Conservation (phyloP, 257 asterid species). For the Rubia yunnanensis region DNA sequence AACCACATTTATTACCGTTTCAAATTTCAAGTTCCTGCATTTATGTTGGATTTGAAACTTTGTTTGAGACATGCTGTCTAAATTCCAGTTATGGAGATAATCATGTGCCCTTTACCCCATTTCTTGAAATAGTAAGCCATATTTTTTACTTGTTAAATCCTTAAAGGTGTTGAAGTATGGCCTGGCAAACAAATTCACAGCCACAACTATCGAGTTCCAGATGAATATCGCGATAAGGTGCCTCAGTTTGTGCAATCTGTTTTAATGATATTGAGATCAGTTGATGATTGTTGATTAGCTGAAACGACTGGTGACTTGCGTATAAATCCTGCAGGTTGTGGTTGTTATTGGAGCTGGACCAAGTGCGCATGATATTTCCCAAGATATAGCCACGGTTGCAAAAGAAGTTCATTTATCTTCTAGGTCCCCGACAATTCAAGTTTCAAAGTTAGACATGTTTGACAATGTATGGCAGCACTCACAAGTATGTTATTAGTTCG, state of each 20-base stretch:
- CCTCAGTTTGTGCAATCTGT: background rate
- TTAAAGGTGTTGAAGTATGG: slow-evolving; percentile 44
- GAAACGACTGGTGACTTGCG: background rate
- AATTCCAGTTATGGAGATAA: too few species aligned
- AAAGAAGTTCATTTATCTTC: slow-evolving; percentile 58
- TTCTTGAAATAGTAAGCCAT: too few species aligned
- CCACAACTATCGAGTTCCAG: slow-evolving; percentile 51
- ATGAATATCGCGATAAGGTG: slow-evolving; percentile 40
- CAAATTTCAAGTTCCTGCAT: too few species aligned
- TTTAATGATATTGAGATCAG: background rate
- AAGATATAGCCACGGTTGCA: slow-evolving; percentile 38
- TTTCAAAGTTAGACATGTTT: slow-evolving; percentile 22
- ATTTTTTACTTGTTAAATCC: background rate
- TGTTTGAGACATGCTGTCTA: too few species aligned
- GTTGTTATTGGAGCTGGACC: slow-evolving; percentile 57
- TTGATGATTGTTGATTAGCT: background rate
- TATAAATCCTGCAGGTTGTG: slow-evolving; percentile 32
- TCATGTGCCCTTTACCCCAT: too few species aligned
- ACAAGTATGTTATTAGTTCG: slow-evolving; percentile 1
- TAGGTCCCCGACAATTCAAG: slow-evolving; percentile 21
- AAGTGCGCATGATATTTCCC: slow-evolving; percentile 45
- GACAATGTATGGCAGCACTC: slow-evolving; percentile 22
- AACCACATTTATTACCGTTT: too few species aligned
- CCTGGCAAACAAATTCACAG: slow-evolving; percentile 57
- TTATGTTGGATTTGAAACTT: too few species aligned